Percentiles rank a stretch among this genome's conserved stretches.
Evolutionary conservation across 1,284 basidiomycete species (phyloP).

Genomic region (Pisolithus thermaeus): DNA sequence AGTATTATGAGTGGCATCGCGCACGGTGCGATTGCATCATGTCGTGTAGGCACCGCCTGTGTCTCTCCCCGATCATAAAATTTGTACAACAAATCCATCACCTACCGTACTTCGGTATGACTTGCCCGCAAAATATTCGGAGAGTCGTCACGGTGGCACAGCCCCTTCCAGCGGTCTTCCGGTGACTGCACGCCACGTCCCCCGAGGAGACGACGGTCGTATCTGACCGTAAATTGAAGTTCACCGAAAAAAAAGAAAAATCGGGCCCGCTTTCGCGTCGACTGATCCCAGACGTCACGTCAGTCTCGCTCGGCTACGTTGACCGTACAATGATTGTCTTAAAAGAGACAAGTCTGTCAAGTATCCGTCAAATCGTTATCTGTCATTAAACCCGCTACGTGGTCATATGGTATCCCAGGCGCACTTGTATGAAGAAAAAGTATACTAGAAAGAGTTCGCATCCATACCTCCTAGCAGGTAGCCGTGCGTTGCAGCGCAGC

Average conservation of each 20-base stretch:
- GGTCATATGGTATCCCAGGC: slow-evolving; percentile 25
- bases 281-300: neutral
- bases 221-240: neutral
- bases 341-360: neutral
- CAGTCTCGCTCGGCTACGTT: no score
- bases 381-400: slow-evolving; percentile 16
- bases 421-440: slow-evolving; percentile 11
- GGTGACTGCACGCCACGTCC: neutral
- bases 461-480: slow-evolving; percentile 17
- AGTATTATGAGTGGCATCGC: no score
- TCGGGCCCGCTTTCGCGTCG: neutral
- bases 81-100: neutral
- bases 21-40: no score
- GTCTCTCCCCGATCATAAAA: neutral
- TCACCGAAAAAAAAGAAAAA: neutral
- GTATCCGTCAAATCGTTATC: neutral
- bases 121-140: neutral
- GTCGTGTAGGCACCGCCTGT: no score
- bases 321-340: no score
- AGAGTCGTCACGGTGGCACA: neutral
- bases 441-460: slow-evolving; percentile 13
- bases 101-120: neutral
- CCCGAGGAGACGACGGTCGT: neutral
- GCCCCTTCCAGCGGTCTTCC: neutral
- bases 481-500: slow-evolving; percentile 21